phyloP scores from a whole-genome alignment of 768 basidiomycete genomes.

The Botryobasidium botryosum region DNA sequence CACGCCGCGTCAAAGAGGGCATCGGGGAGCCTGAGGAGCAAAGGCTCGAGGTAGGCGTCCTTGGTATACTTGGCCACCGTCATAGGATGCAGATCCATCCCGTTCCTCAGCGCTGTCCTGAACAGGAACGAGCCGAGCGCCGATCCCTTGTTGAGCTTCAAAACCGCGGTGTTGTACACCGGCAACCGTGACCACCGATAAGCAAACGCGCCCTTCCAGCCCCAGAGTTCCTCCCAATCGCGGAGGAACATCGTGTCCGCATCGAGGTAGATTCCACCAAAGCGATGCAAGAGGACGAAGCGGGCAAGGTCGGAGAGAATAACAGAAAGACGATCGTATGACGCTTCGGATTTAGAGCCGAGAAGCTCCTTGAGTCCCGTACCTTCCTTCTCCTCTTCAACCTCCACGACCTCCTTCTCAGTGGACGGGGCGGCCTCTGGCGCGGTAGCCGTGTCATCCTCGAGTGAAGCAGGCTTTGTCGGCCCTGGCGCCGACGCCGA shows the following conservation, averaged over 20 bases:
- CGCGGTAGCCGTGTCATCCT: conserved; percentile 9
- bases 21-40: conserved; percentile 81
- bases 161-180: conserved; percentile 92
- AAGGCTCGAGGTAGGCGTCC: conserved; percentile 69
- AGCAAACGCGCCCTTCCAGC: conserved; percentile 90
- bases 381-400: conserved; percentile 16
- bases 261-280: conserved; percentile 92
- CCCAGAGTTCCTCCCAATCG: conserved; percentile 98
- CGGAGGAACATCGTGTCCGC: conserved; percentile 91
- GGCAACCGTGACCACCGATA: conserved; percentile 89
- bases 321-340: conserved; percentile 83
- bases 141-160: conserved; percentile 83
- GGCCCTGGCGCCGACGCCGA: conserved; percentile 15
- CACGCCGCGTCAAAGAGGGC: conserved; percentile 95
- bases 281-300: conserved; percentile 92
- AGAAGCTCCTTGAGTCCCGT: conserved; percentile 59
- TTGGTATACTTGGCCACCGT: conserved; percentile 78
- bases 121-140: conserved; percentile 89
- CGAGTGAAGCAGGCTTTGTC: conserved; percentile 15
- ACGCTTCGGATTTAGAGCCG: conserved; percentile 71
- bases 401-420: conserved; percentile 10
- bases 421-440: conserved; percentile 12
- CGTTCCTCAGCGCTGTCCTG: conserved; percentile 85
- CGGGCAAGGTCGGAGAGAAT: conserved; percentile 95
- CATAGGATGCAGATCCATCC: conserved; percentile 95